Evolutionary conservation across 78 protist genomes (phyloP).

Genomic region (Anaeramoeba ignava): DNA sequence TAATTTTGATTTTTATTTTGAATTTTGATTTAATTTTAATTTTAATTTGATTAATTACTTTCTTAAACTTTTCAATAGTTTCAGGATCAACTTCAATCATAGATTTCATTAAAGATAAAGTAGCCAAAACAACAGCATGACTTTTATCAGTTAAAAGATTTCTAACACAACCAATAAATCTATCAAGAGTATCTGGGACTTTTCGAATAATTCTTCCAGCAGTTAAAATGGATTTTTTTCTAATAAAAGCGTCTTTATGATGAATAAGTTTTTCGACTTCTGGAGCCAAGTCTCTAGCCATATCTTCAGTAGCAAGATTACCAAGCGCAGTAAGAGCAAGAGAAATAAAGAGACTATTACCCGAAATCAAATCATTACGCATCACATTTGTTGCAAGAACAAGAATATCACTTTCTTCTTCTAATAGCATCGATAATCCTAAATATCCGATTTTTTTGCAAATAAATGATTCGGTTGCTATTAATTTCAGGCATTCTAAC

Average conservation of each 20-base stretch:
- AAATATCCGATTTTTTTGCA: constrained; percentile 93
- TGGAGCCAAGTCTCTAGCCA: constrained; percentile 77
- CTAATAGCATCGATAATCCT: constrained; percentile 77
- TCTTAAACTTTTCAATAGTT: constrained; percentile 17
- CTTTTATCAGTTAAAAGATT: constrained; percentile 36
- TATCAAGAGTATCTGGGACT: constrained; percentile 69
- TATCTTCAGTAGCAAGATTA: constrained; percentile 76
- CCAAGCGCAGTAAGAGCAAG: constrained; percentile 84
- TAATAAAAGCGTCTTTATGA: constrained; percentile 60
- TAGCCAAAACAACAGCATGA: constrained; percentile 76
- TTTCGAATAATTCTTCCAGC: constrained; percentile 72
- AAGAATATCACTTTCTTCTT: constrained; percentile 83
- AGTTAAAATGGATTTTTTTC: constrained; percentile 84
- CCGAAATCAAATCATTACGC: too few relatives aligned
- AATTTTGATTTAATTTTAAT: too few relatives aligned
- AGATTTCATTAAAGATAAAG: constrained; percentile 62
- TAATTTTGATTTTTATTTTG: too few relatives aligned
- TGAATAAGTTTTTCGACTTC: constrained; percentile 78
- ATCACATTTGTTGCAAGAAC: too few relatives aligned
- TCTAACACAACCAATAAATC: constrained; percentile 41
- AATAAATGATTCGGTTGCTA: constrained; percentile 60
- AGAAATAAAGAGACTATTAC: too few relatives aligned
- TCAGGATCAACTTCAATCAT: constrained; percentile 30
- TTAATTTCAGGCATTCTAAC: constrained; percentile 84
- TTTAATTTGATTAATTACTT: neutral